A percentile compares a stretch with the other conserved stretches of the same genome.
phyloP scores from a whole-genome alignment of 1,284 basidiomycete species.

The Fistulinella cinereoalba region DNA sequence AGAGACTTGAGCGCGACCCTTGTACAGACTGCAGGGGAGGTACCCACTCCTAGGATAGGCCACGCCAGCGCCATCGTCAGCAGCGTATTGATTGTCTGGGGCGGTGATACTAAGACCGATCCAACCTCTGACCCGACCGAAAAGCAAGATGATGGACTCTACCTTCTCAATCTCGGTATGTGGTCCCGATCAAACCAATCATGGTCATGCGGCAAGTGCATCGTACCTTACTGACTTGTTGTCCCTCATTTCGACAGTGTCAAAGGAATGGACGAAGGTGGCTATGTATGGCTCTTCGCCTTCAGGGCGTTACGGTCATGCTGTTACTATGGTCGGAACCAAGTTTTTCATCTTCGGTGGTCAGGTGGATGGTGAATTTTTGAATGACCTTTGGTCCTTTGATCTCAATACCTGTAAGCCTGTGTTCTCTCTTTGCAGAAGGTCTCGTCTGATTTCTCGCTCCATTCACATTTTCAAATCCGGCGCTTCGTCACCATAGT shows the following conservation, averaged over 20 bases:
- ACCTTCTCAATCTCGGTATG: constrained; percentile 92
- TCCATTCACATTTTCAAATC: constrained; percentile 1
- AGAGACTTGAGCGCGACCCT: constrained; percentile 75
- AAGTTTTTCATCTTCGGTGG: constrained; percentile 96
- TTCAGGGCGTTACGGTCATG: constrained; percentile 92
- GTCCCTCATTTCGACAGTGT: constrained; percentile 51
- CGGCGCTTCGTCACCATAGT: constrained; percentile 43
- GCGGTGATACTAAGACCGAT: constrained; percentile 89
- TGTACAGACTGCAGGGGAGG: constrained; percentile 85
- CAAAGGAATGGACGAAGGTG: constrained; percentile 93
- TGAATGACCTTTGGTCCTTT: constrained; percentile 96
- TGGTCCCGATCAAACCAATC: constrained; percentile 16
- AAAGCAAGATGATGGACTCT: constrained; percentile 90
- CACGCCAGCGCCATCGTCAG: constrained; percentile 96
- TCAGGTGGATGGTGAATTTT: constrained; percentile 93
- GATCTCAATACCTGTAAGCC: constrained; percentile 89
- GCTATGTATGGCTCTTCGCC: constrained; percentile 74
- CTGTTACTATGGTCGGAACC: constrained; percentile 89
- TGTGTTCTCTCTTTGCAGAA: constrained; percentile 3
- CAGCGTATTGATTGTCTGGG: constrained; percentile 97
- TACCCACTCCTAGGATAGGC: constrained; percentile 89
- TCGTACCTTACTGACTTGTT: constrained; percentile 6
- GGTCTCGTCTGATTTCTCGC: constrained; percentile 6
- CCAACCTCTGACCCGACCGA: constrained; percentile 67
- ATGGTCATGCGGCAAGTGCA: not conserved